These are phyloP conservation scores for Lithohypha guttulata DNA, from an alignment of 2,329 filamentous ascomycete genomes.

Conservation along the genomic window DNA sequence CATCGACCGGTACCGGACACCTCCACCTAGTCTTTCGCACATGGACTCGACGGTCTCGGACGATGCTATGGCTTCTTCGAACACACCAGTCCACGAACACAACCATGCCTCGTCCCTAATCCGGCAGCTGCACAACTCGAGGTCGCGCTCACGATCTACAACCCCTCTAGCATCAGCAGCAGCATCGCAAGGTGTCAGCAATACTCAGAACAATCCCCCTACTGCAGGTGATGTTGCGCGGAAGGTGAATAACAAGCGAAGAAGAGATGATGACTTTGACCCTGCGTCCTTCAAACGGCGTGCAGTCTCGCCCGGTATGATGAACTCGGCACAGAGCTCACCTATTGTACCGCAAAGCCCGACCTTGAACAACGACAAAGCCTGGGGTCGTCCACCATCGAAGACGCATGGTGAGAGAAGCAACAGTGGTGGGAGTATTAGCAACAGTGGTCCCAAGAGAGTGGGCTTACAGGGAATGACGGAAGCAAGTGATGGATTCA, in stretches of 20 bases:
- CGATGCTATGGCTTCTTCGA: slow-evolving; percentile 30
- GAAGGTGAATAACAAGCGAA: slow-evolving; percentile 70
- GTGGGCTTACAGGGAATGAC: slow-evolving; percentile 86
- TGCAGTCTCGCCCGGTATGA: slow-evolving; percentile 78
- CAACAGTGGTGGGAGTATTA: slow-evolving; percentile 30
- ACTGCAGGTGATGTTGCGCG: slow-evolving; percentile 65
- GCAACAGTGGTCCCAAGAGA: slow-evolving; percentile 42
- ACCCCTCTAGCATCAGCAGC: slow-evolving; percentile 30
- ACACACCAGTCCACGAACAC: slow-evolving; percentile 24
- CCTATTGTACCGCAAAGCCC: slow-evolving; percentile 74
- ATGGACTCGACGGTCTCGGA: slow-evolving; percentile 37
- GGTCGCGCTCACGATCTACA: slow-evolving; percentile 29
- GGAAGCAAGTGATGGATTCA: slow-evolving; percentile 87
- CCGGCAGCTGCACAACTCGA: slow-evolving; percentile 21
- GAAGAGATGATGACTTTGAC: slow-evolving; percentile 84
- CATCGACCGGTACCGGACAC: slow-evolving; percentile 50
- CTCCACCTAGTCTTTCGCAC: slow-evolving; percentile 54
- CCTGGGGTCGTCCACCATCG: slow-evolving; percentile 59
- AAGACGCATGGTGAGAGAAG: slow-evolving; percentile 44
- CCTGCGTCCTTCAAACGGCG: slow-evolving; percentile 78
- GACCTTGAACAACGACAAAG: slow-evolving; percentile 53
- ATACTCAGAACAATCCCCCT: slow-evolving; percentile 24
- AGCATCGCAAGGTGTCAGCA: background rate
- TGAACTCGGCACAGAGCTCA: slow-evolving; percentile 69
- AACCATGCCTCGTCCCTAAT: slow-evolving; percentile 13